Percentiles rank a stretch among this genome's conserved stretches.
Evolutionary conservation across 345 rosid species (phyloP).

Genomic region (Rubroshorea leprosula): DNA sequence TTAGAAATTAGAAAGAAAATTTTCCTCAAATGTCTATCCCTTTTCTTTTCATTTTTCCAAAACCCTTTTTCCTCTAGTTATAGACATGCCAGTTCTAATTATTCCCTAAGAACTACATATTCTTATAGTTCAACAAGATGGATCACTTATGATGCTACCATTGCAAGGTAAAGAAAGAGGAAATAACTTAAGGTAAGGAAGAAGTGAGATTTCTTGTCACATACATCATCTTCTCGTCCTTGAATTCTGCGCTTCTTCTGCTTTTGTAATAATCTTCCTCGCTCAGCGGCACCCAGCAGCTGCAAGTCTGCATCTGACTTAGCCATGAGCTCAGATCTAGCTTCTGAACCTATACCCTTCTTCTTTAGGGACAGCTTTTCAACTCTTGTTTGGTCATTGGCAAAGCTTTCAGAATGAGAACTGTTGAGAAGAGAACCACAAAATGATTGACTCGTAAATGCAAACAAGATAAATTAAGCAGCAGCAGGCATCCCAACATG

Average conservation of each 20-base stretch:
- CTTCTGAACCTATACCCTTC: slow-evolving; percentile 91
- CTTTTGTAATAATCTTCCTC: slow-evolving; percentile 72
- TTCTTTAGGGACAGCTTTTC: slow-evolving; percentile 82
- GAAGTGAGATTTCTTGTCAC: no score
- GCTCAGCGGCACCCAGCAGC: slow-evolving; percentile 64
- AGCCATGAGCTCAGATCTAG: slow-evolving; percentile 68
- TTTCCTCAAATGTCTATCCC: no score
- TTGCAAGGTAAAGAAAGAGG: no score
- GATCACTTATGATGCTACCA: no score
- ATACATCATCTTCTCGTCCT: slow-evolving; percentile 93
- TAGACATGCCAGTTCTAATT: no score
- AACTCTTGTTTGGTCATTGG: slow-evolving; percentile 64
- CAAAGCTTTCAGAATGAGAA: slow-evolving; percentile 36
- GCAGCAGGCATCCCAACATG: background rate
- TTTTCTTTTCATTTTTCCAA: no score
- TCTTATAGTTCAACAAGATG: no score
- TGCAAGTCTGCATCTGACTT: slow-evolving; percentile 77
- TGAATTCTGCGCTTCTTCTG: slow-evolving; percentile 84
- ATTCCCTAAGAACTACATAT: no score
- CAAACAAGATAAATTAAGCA: slow-evolving; percentile 3
- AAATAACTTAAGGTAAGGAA: no score
- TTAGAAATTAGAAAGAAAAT: no score
- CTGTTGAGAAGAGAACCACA: slow-evolving; percentile 26
- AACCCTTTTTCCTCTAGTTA: no score
- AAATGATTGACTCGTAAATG: slow-evolving; percentile 8